Evolutionary conservation across 352 stramenopile genomes (phyloP).

Genomic region (Pythium sukuiense): DNA sequence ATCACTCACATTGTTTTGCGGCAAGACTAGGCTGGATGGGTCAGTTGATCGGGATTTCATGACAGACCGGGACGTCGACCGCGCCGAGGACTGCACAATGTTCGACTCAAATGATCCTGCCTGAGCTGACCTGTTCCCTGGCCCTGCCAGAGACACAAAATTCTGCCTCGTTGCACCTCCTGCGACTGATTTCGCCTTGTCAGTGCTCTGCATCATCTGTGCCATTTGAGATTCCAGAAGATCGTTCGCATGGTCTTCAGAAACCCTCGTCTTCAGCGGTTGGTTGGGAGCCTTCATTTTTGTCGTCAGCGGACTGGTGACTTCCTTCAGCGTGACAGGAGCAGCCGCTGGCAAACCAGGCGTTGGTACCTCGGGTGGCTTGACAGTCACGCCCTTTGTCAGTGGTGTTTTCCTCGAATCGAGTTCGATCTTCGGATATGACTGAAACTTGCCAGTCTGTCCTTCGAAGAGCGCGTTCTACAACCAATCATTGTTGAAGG

Average conservation of each 20-base stretch:
- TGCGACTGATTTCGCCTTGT: background rate
- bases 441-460: conserved; percentile 38
- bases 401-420: conserved; percentile 44
- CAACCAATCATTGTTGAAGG: background rate
- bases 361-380: conserved; percentile 2
- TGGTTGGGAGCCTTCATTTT: background rate
- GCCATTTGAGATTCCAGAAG: conserved; percentile 23
- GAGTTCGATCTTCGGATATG: conserved; percentile 41
- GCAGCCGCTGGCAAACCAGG: background rate
- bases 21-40: background rate
- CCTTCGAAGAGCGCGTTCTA: conserved; percentile 38
- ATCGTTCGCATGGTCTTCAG: conserved; percentile 22
- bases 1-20: background rate
- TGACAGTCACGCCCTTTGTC: conserved; percentile 47
- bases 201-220: conserved; percentile 8
- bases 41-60: background rate
- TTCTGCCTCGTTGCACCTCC: background rate
- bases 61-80: background rate
- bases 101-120: background rate
- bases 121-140: background rate
- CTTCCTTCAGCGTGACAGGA: conserved; percentile 1
- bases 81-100: background rate
- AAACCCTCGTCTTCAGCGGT: background rate
- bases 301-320: background rate
- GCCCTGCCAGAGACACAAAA: background rate